Conservation (phyloP, 1,284 basidiomycete genomes). For the Vanrija pseudolonga region DNA sequence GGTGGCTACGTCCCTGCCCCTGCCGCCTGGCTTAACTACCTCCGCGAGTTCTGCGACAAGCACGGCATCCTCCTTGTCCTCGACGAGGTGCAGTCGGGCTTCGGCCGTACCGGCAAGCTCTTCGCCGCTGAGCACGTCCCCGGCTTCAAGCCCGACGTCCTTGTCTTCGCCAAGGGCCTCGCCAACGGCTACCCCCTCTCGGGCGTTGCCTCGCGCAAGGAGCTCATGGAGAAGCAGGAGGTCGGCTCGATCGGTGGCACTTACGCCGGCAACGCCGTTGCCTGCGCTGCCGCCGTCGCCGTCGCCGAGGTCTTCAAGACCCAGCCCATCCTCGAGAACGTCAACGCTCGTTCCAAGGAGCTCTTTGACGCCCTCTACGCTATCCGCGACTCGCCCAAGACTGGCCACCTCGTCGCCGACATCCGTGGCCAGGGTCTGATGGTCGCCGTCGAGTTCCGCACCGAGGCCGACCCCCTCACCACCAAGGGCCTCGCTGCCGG, state of each 20-base stretch:
- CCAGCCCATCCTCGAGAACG: constrained; percentile 75
- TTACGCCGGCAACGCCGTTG: constrained; percentile 83
- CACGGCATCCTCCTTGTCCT: constrained; percentile 73
- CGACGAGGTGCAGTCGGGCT: constrained; percentile 88
- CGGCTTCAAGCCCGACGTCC: constrained; percentile 78
- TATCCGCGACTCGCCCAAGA: constrained; percentile 44
- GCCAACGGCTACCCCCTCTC: constrained; percentile 74
- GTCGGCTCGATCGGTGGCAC: constrained; percentile 85
- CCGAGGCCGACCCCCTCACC: constrained; percentile 26
- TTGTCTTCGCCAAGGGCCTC: constrained; percentile 77
- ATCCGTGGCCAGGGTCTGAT: constrained; percentile 51
- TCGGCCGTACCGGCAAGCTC: constrained; percentile 81
- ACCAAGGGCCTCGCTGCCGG: constrained; percentile 40
- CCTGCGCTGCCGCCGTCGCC: constrained; percentile 81
- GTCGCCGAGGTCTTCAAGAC: constrained; percentile 72
- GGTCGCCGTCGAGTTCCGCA: constrained; percentile 44
- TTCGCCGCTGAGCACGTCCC: constrained; percentile 67
- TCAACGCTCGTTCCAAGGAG: constrained; percentile 67
- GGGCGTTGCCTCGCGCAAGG: constrained; percentile 74
- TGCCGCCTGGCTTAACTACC: constrained; percentile 68
- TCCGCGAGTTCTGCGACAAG: constrained; percentile 80
- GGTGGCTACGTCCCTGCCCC: constrained; percentile 90
- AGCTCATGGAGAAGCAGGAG: constrained; percentile 73
- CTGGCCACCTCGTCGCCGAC: constrained; percentile 52
- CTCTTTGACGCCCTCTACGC: constrained; percentile 61